Base-by-base conservation (phyloP, 192 early-diverging fungal species). In the Neocallimastix lanati region DNA sequence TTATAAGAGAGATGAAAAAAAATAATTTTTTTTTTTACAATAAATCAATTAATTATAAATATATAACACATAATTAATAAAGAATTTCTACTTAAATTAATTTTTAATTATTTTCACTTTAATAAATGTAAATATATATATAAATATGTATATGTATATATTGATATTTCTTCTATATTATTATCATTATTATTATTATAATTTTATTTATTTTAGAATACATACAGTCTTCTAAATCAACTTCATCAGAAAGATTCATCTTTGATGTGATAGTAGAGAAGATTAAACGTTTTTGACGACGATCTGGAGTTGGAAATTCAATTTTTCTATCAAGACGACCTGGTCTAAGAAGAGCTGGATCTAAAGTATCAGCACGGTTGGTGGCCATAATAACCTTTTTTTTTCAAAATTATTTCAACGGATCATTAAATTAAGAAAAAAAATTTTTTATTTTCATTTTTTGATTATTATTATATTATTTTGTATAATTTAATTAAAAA, bases 301-400 rank as follows among this genome's bases (percentile, higher is more conserved):
- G 90, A 85, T 99, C 97, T 15, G 97, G 97, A 36, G 93, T 93
- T 77, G 97, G 97, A 88, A 99, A 99, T 86, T 99, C 97, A 82
- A 99, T 98, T 84, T 99, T 99, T 80, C 97, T 90, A 82, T 99
- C 97, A 81, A 99, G 84, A 81, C 97, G 93, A 58, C 96, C 97
- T 25, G 97, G 97, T 82, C 97, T 93, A 80, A 99, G 85, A 80
- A 99, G 91, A 11, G 96, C 96, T 33, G 97, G 97, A 85, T 99
- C 97, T 29, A 99, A 85, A 5, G 96, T 96, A 80, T 99, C 97
- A 35, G 95, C 95, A 80, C 96, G 92, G 85, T 99, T 99, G n/a
- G 96, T 99, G 1, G 97, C 97, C 97, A 99, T 98, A 78, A 99
- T 99, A 28, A 98, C 97, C 90, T 91, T 83, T 29, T n/a, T n/a